A percentile compares a stretch with the other conserved stretches of the same genome.
phyloP scores from a whole-genome alignment of 208 protist species.

The Spongospora subterranea region DNA sequence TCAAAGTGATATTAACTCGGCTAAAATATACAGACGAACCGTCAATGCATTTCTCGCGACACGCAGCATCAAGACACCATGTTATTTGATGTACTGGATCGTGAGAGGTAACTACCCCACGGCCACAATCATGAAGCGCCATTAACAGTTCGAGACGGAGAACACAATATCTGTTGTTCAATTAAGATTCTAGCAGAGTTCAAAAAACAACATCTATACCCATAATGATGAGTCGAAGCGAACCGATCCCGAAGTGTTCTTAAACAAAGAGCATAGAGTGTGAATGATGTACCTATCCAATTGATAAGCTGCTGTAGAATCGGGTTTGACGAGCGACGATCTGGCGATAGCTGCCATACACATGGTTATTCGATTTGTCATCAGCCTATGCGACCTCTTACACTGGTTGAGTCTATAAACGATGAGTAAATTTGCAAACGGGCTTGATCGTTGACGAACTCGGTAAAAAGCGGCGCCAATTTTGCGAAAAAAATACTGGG shows the following conservation, averaged over 20 bases:
- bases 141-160: constrained; percentile 18
- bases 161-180: neutral
- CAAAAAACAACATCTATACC: neutral
- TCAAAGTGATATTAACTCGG: neutral
- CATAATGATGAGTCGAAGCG: neutral
- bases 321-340: constrained; percentile 5
- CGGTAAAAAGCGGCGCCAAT: neutral
- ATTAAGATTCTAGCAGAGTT: neutral
- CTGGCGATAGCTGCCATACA: neutral
- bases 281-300: constrained; percentile 37
- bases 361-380: no score
- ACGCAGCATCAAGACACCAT: constrained; percentile 41
- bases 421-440: no score
- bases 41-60: constrained; percentile 24
- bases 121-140: neutral
- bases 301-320: constrained; percentile 41
- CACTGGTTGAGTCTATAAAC: no score
- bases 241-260: constrained; percentile 13
- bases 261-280: neutral
- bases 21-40: neutral
- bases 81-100: constrained; percentile 16
- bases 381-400: no score
- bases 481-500: neutral
- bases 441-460: neutral
- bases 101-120: neutral